Base-by-base conservation (phyloP, 2,329 filamentous ascomycete species). In the Hansfordia pulvinata region DNA sequence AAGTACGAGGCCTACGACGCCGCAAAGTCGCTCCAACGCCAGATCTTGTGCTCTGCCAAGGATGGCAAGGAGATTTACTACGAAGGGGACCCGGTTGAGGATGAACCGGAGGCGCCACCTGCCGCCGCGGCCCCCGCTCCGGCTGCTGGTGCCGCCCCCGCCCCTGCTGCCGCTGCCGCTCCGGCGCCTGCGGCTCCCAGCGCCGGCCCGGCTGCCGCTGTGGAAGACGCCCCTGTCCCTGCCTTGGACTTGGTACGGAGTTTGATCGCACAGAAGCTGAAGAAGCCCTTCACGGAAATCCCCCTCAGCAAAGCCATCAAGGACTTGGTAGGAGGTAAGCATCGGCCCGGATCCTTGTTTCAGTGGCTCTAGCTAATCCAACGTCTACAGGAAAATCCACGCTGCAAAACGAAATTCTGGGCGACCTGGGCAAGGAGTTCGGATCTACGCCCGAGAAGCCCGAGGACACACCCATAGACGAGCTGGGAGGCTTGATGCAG, bases 11-110 rank as follows among this genome's bases (percentile, higher is more conserved):
- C 88, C 36, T 93, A 94, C 58, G 90, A 98, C 58, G 90, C 90
- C 30, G 90, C 90, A 35, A 88, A 88, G 47, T 94, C 88, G 6
- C 78, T 96, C 22, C 86, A 94, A 60, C 76, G 90, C 52, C 88
- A 96, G 56, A 94, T 98, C 51, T 72, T 98, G 30, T 96, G 90
- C 66, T 98, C 96, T 65, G 96, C 93, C 67, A 98, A 98, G 58
- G 90, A 98, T 49, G 81, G 85, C 30, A 96, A 94, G 55, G 90
- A 98, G 56, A 98, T 98, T 39, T 98, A 98, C 65, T 98, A 98
- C 57, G 88, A 94, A 50, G 86, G 93, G 23, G 90, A 98, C 47
- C 90, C 90, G 0, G 64, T 93, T 17, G 84, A 92, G 46, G 90
- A 98, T 31, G 90, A 96, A 55, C 61, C 76, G 2, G 52, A 62